A percentile compares a stretch with the other conserved stretches of the same genome.
phyloP scores from a whole-genome alignment of 805 yeast genomes.

The Candida boleticola region DNA sequence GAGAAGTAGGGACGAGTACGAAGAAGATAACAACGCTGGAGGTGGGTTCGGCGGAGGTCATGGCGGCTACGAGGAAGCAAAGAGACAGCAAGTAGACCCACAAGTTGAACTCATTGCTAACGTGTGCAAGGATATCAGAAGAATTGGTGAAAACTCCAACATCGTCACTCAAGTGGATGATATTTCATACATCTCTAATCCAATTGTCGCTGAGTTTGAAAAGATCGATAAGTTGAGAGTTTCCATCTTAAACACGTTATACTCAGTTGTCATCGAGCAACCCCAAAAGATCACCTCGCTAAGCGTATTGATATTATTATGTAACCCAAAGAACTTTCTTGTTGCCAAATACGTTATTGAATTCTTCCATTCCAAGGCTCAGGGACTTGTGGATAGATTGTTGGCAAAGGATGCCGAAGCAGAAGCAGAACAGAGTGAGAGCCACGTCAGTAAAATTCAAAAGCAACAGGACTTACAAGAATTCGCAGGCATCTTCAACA shows the following conservation, averaged over 20 bases:
- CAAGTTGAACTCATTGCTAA: slow-evolving; percentile 38
- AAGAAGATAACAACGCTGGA: slow-evolving; percentile 13
- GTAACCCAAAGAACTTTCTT: slow-evolving; percentile 59
- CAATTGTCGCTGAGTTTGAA: slow-evolving; percentile 64
- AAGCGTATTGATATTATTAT: slow-evolving; percentile 62
- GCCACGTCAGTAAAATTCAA: slow-evolving; percentile 4
- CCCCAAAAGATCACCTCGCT: slow-evolving; percentile 85
- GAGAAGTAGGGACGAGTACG: slow-evolving; percentile 32
- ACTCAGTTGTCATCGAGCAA: slow-evolving; percentile 76
- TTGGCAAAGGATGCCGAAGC: slow-evolving; percentile 33
- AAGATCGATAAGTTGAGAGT: slow-evolving; percentile 57
- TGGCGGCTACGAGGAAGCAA: slow-evolving; percentile 25
- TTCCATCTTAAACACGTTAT: slow-evolving; percentile 59
- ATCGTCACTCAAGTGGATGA: slow-evolving; percentile 41
- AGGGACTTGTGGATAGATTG: slow-evolving; percentile 34
- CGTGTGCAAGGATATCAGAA: slow-evolving; percentile 43
- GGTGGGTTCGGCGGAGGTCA: slow-evolving; percentile 10
- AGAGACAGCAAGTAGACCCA: slow-evolving; percentile 42
- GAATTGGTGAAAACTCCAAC: slow-evolving; percentile 43
- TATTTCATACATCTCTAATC: slow-evolving; percentile 64
- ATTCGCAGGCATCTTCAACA: slow-evolving; percentile 63
- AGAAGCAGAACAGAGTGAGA: slow-evolving; percentile 16
- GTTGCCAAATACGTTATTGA: slow-evolving; percentile 72
- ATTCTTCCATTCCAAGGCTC: slow-evolving; percentile 62
- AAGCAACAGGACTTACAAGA: slow-evolving; percentile 14